Conservation (phyloP, 2,329 filamentous ascomycete species). For the Zelopaecilomyces penicillatus region DNA sequence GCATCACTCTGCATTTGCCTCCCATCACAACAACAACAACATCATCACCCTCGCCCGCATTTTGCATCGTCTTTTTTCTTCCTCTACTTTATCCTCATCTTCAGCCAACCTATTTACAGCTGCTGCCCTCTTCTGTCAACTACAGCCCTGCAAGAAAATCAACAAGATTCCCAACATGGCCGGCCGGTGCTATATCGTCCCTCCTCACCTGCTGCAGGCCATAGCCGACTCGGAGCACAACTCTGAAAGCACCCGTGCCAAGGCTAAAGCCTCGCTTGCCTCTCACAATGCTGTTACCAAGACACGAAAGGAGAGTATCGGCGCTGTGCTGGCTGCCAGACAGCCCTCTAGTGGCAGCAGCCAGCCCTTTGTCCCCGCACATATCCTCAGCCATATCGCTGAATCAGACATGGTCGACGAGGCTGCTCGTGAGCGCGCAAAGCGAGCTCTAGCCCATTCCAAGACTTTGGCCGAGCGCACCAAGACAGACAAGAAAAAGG, state of each 20-base stretch:
- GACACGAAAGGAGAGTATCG: constrained; percentile 27
- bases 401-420: constrained; percentile 31
- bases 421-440: constrained; percentile 27
- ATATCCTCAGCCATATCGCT: constrained; percentile 30
- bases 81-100: no score
- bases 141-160: neutral
- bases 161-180: constrained; percentile 9
- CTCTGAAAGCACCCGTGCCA: constrained; percentile 25
- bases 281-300: constrained; percentile 22
- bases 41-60: no score
- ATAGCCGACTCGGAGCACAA: constrained; percentile 33
- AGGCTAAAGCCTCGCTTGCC: constrained; percentile 27
- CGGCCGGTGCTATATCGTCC: constrained; percentile 32
- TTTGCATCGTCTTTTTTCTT: no score
- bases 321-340: constrained; percentile 15
- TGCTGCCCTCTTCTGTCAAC: neutral
- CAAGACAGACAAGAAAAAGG: constrained; percentile 17
- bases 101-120: neutral
- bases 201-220: constrained; percentile 36
- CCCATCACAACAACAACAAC: no score
- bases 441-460: constrained; percentile 31
- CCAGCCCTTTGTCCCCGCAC: constrained; percentile 30
- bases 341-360: constrained; percentile 19
- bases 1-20: no score
- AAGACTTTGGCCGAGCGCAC: constrained; percentile 15